phyloP scores from a whole-genome alignment of 2,329 filamentous ascomycete genomes.

The Tetracladium maxilliforme region DNA sequence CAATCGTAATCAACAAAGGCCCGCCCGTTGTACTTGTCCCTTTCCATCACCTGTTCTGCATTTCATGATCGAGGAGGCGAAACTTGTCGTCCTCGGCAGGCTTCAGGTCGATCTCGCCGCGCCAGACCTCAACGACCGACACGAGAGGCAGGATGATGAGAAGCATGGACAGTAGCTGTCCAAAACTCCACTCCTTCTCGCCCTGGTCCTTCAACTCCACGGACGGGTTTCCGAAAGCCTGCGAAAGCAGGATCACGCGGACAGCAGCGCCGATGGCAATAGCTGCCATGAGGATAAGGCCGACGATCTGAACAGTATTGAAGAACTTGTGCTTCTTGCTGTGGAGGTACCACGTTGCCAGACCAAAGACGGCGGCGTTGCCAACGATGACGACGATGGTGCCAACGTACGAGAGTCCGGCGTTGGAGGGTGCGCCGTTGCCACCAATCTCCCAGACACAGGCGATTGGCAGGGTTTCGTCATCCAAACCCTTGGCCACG shows the following conservation, averaged over 20 bases:
- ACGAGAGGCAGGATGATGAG: slow-evolving; percentile 45
- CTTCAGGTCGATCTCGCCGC: slow-evolving; percentile 32
- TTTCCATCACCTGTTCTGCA: too few species aligned
- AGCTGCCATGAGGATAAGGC: slow-evolving; percentile 25
- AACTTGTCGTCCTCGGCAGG: too few species aligned
- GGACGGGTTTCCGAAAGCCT: slow-evolving; percentile 41
- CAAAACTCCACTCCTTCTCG: slow-evolving; percentile 47
- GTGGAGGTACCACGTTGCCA: slow-evolving; percentile 52
- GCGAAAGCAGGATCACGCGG: slow-evolving; percentile 39
- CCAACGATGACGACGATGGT: slow-evolving; percentile 46
- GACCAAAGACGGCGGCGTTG: slow-evolving; percentile 40
- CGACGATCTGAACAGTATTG: slow-evolving; percentile 34
- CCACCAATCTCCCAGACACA: slow-evolving; percentile 40
- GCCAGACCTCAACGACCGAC: slow-evolving; percentile 41
- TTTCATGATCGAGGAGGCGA: too few species aligned
- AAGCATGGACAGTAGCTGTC: slow-evolving; percentile 43
- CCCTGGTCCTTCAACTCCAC: slow-evolving; percentile 32
- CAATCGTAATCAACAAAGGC: too few species aligned
- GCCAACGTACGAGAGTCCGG: slow-evolving; percentile 34
- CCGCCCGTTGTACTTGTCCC: too few species aligned
- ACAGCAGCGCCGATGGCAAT: slow-evolving; percentile 43
- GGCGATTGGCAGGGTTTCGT: slow-evolving; percentile 39
- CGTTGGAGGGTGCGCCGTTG: slow-evolving; percentile 19
- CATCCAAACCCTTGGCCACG: slow-evolving; percentile 32
- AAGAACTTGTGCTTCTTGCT: slow-evolving; percentile 36